These are phyloP conservation scores for Solanum sitiens DNA, from an alignment of 257 asterid species.

Conservation along the genomic window DNA sequence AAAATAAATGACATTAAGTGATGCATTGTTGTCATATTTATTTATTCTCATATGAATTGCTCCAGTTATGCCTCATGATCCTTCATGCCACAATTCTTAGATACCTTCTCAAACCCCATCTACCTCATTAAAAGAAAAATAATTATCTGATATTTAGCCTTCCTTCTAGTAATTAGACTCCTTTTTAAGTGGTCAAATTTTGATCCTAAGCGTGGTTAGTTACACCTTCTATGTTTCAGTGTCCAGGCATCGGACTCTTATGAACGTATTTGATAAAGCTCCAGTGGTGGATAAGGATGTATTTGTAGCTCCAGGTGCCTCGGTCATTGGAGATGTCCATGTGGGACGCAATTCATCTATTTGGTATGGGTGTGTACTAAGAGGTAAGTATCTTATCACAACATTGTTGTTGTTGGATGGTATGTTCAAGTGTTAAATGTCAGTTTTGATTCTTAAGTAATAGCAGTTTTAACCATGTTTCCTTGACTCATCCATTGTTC, in stretches of 20 bases:
- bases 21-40: background rate
- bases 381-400: conserved; percentile 34
- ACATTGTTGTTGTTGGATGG: background rate
- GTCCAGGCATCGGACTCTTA: conserved; percentile 79
- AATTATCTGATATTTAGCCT: background rate
- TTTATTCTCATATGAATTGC: background rate
- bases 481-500: background rate
- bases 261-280: conserved; percentile 58
- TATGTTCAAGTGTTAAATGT: background rate
- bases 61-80: background rate
- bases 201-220: background rate
- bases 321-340: conserved; percentile 68
- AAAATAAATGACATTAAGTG: background rate
- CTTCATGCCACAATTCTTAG: background rate
- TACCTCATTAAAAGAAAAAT: background rate
- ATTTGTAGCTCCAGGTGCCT: conserved; percentile 80
- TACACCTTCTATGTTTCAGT: conserved; percentile 24
- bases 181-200: background rate
- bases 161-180: background rate
- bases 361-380: conserved; percentile 83
- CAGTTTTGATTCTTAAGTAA: background rate
- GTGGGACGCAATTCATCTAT: conserved; percentile 67
- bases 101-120: background rate
- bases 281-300: conserved; percentile 66
- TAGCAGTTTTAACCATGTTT: background rate